Evolutionary conservation across 345 rosid genomes (phyloP).

Genomic region (Gossypium stocksii): DNA sequence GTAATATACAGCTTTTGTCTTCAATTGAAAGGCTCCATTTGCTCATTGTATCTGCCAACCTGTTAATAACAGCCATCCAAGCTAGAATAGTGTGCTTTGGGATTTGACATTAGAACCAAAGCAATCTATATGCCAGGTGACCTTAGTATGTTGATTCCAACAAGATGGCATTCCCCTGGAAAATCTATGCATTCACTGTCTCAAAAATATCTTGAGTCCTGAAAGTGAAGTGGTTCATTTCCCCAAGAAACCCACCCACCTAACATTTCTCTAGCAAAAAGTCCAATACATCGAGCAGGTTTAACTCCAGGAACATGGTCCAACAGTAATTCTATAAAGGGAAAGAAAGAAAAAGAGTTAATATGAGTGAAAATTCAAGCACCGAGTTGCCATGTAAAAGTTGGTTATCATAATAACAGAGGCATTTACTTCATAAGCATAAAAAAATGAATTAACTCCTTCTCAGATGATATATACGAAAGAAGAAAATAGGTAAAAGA

Average conservation of each 20-base stretch:
- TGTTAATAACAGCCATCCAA: background rate
- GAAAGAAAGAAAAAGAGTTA: slow-evolving; percentile 4
- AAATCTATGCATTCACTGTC: slow-evolving; percentile 10
- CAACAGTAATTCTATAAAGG: slow-evolving; percentile 50
- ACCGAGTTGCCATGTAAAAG: background rate
- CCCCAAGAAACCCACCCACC: slow-evolving; percentile 91
- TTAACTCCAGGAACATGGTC: slow-evolving; percentile 48
- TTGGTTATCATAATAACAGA: background rate
- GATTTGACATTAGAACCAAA: background rate
- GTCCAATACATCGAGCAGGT: slow-evolving; percentile 67
- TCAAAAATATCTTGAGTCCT: slow-evolving; percentile 55
- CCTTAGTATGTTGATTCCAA: background rate
- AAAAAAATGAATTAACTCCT: background rate
- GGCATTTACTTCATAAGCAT: background rate
- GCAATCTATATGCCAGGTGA: background rate
- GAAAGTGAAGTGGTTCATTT: slow-evolving; percentile 84
- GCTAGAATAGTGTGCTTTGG: background rate
- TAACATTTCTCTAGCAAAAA: slow-evolving; percentile 80
- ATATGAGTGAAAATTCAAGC: background rate
- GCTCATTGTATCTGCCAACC: background rate
- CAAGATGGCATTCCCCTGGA: background rate
- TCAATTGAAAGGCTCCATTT: background rate
- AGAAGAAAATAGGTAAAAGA: background rate
- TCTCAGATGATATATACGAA: background rate
- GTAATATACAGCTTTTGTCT: background rate